Evolutionary conservation across 1,139 yeast species (phyloP).

Genomic region (Debaryomycetaceae sp.): DNA sequence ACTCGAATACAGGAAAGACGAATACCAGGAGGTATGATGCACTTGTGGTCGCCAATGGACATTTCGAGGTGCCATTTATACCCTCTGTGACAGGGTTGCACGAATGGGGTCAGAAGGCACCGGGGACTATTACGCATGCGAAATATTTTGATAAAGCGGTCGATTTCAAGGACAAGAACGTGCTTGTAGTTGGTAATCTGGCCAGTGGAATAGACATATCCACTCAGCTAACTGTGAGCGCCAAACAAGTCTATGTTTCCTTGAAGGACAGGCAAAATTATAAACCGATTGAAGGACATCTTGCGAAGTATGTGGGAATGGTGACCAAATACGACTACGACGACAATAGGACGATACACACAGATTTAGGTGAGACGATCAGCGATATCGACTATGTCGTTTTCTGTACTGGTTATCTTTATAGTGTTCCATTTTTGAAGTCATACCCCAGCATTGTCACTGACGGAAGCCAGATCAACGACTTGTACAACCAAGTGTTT

Average conservation of each 20-base stretch:
- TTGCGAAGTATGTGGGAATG: slow-evolving; percentile 22
- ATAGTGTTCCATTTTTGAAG: slow-evolving; percentile 40
- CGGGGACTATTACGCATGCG: slow-evolving; percentile 39
- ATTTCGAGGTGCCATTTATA: slow-evolving; percentile 42
- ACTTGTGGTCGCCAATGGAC: slow-evolving; percentile 48
- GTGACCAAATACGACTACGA: slow-evolving; percentile 28
- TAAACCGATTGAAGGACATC: slow-evolving; percentile 5
- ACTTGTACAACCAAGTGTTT: slow-evolving; percentile 43
- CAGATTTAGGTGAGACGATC: slow-evolving; percentile 24
- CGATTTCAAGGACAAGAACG: slow-evolving; percentile 31
- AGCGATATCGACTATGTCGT: slow-evolving; percentile 35
- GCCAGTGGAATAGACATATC: slow-evolving; percentile 50
- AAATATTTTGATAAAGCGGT: slow-evolving; percentile 36
- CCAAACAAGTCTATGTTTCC: slow-evolving; percentile 38
- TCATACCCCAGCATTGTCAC: slow-evolving; percentile 22
- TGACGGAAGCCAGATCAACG: slow-evolving; percentile 30
- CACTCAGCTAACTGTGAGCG: slow-evolving; percentile 38
- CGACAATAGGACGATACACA: slow-evolving; percentile 20
- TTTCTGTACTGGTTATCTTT: slow-evolving; percentile 50
- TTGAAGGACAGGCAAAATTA: slow-evolving; percentile 14
- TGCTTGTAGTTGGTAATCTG: slow-evolving; percentile 46
- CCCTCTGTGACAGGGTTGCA: slow-evolving; percentile 42
- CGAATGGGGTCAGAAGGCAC: slow-evolving; percentile 32
- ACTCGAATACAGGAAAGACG: slow-evolving; percentile 5
- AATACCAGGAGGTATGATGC: slow-evolving; percentile 33